phyloP scores from a whole-genome alignment of 139 green algal species.

The Mychonastes homosphaera region DNA sequence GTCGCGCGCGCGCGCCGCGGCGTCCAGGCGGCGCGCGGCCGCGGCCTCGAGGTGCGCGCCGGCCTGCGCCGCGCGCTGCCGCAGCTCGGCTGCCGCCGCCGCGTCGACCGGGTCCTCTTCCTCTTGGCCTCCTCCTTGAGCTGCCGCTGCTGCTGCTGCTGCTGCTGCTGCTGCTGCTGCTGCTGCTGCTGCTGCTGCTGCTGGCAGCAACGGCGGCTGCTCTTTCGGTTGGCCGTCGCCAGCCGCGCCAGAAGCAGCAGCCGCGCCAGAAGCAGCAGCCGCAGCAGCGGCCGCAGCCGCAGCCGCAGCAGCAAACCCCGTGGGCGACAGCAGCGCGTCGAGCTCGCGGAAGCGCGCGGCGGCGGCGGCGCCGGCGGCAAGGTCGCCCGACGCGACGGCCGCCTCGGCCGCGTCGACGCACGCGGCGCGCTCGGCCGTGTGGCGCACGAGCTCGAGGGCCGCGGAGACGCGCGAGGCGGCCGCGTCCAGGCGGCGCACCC shows the following conservation, averaged over 20 bases:
- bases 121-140: no score
- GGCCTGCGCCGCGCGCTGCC: constrained; percentile 15
- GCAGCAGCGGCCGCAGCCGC: no score
- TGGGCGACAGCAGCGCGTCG: no score
- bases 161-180: constrained; percentile 28
- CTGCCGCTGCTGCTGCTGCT: constrained; percentile 54
- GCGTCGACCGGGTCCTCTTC: background rate
- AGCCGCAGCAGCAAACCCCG: no score
- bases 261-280: no score
- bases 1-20: constrained; percentile 45
- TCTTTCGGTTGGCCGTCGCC: no score
- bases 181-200: background rate
- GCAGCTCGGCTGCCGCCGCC: background rate
- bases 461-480: constrained; percentile 53
- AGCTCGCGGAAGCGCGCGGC: no score
- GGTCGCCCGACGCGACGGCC: no score
- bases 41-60: constrained; percentile 47
- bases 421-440: constrained; percentile 60
- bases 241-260: no score
- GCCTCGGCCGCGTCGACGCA: constrained; percentile 11
- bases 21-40: constrained; percentile 43
- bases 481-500: constrained; percentile 56
- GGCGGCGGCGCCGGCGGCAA: no score
- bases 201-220: background rate
- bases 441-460: constrained; percentile 34